Evolutionary conservation across 148 eudicot genomes (phyloP), one percentile per base, ranked within the genome.

Genomic region (Rhododendron henanense): DNA sequence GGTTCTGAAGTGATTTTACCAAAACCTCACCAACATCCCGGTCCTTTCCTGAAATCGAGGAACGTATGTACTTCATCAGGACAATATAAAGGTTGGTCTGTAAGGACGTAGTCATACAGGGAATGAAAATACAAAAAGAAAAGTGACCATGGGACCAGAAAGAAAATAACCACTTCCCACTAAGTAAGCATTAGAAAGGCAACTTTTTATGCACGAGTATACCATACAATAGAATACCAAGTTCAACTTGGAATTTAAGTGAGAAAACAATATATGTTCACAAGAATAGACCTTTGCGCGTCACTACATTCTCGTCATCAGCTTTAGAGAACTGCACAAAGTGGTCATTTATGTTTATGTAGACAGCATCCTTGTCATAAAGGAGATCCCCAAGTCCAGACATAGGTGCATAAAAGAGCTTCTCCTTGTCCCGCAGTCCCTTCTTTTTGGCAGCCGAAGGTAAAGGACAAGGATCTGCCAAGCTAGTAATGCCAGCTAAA

Each of bases 371-470:
- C 87, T 95, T 95, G 86, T 95, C 99, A 90, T 94, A 93, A 16
- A 95, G 75, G 10, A 97, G 96, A 90, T 95, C 98, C 47, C 98
- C 99, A 82, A 97, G 87, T 50, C 99, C 98, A 84, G 98, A 95
- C 99, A 97, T 94, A 86, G 99, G 99, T 39, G 98, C 99, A 90
- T 97, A 97, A 89, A 97, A 95, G 31, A 97, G 91, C 88, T 92
- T 95, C 79, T 97, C 99, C 84, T 97, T 97, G 91, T 97, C 99
- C 67, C 99, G 94, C 87, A 97, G 80, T 82, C 99, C 99, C 91
- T 96, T 97, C 92, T 95, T 97, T 85, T 97, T 97, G 85, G 99
- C 98, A 86, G 95, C 98, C 76, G 98, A 95, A 71, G 99, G 99
- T 71, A 97, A 88, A 90, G 99, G 99, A 81, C 99, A 97, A 53